A percentile compares a stretch with the other conserved stretches of the same genome.
Evolutionary conservation across 345 rosid species (phyloP).

Genomic region (Arabis hirsuta): DNA sequence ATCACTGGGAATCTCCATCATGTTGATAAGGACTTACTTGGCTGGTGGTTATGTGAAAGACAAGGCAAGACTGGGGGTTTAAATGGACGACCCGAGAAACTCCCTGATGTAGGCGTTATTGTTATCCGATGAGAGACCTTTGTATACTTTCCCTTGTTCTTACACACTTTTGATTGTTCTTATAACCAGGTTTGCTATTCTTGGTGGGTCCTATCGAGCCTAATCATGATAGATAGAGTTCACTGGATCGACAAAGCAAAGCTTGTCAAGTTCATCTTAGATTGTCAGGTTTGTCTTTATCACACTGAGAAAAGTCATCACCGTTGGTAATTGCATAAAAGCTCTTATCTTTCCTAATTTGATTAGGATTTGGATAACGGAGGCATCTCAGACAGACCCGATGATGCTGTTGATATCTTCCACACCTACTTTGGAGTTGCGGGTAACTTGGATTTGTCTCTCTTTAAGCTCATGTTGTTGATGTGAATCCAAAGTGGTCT

Average conservation of each 20-base stretch:
- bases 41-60: constrained; percentile 95
- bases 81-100: constrained; percentile 94
- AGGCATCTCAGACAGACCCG: constrained; percentile 88
- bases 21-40: constrained; percentile 90
- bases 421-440: constrained; percentile 93
- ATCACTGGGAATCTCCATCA: constrained; percentile 79
- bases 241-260: constrained; percentile 84
- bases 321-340: background rate
- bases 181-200: constrained; percentile 76
- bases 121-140: background rate
- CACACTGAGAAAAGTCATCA: constrained; percentile 1
- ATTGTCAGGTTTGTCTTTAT: constrained; percentile 66
- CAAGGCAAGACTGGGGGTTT: constrained; percentile 83
- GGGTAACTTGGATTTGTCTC: constrained; percentile 46
- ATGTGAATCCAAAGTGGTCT: constrained; percentile 18
- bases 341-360: constrained; percentile 9
- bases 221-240: constrained; percentile 84
- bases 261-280: constrained; percentile 75
- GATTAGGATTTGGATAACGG: constrained; percentile 77
- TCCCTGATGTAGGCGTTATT: constrained; percentile 73
- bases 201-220: constrained; percentile 98
- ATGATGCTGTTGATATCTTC: constrained; percentile 87
- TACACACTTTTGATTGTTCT: constrained; percentile 19
- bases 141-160: constrained; percentile 12
- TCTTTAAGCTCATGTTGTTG: constrained; percentile 1